Conservation (phyloP, 805 yeast species). For the Pichia membranifaciens region DNA sequence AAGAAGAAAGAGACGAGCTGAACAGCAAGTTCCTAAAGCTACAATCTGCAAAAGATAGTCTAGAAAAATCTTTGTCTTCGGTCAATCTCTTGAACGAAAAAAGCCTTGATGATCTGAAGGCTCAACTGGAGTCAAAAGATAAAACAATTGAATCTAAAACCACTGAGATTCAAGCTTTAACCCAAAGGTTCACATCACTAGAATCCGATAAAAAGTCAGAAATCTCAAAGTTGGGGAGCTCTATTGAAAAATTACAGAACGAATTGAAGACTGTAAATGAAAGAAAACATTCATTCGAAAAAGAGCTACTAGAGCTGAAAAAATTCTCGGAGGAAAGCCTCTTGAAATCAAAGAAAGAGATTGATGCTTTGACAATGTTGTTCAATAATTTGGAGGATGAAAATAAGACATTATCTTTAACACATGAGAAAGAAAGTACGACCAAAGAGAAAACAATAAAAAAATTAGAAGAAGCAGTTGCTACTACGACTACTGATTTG, state of each 20-base stretch:
- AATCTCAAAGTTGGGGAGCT: neutral
- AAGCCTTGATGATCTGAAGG: neutral
- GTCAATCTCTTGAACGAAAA: neutral
- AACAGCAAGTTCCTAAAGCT: neutral
- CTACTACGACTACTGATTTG: constrained; percentile 53
- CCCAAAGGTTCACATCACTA: neutral
- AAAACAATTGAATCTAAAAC: neutral
- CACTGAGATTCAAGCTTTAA: neutral
- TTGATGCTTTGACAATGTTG: constrained; percentile 46
- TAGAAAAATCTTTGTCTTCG: neutral
- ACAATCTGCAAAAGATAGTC: neutral
- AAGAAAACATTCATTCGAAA: neutral
- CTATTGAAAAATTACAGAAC: neutral
- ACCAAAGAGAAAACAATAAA: constrained; percentile 20
- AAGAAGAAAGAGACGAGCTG: neutral
- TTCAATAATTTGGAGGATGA: neutral
- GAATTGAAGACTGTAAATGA: neutral
- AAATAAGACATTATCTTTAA: neutral
- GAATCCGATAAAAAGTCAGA: constrained; percentile 1
- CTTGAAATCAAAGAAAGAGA: constrained; percentile 30
- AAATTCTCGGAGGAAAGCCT: neutral
- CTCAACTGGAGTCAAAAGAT: neutral
- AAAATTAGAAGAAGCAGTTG: constrained; percentile 17
- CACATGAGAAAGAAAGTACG: neutral
- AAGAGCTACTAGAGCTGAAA: neutral